Conservation (phyloP, 2,329 filamentous ascomycete genomes). For the Colletotrichum shisoi region DNA sequence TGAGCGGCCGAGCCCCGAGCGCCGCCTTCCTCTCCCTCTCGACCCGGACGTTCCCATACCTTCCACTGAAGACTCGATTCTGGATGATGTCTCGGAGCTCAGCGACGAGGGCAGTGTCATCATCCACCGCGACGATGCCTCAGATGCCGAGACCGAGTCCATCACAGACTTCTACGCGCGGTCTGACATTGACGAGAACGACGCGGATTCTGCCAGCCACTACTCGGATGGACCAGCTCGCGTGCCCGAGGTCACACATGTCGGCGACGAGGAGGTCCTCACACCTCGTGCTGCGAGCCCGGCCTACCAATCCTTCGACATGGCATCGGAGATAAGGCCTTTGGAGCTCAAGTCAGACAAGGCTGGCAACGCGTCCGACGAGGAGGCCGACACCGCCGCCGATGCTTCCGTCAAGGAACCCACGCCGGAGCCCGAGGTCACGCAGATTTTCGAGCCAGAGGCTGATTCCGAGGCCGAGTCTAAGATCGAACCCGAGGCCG, state of each 20-base stretch:
- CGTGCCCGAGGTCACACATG: slow-evolving; percentile 31
- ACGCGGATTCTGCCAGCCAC: slow-evolving; percentile 64
- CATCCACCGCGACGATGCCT: slow-evolving; percentile 72
- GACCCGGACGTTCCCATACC: slow-evolving; percentile 92
- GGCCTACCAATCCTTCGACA: slow-evolving; percentile 38
- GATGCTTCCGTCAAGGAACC: slow-evolving; percentile 14
- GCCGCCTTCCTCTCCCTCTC: slow-evolving; percentile 64
- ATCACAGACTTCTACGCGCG: slow-evolving; percentile 72
- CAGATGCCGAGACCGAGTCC: slow-evolving; percentile 69
- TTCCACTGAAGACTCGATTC: slow-evolving; percentile 76
- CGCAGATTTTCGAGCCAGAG: slow-evolving; percentile 16
- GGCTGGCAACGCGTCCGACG: slow-evolving; percentile 40
- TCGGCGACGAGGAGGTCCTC: slow-evolving; percentile 55
- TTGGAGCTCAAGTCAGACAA: slow-evolving; percentile 37
- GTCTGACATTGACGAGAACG: slow-evolving; percentile 58
- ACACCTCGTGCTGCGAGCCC: slow-evolving; percentile 61
- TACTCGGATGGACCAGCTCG: slow-evolving; percentile 56
- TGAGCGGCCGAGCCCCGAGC: slow-evolving; percentile 54
- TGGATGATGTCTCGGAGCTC: slow-evolving; percentile 50
- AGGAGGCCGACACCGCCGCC: slow-evolving; percentile 41
- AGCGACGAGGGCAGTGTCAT: slow-evolving; percentile 66
- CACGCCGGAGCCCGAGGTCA: slow-evolving; percentile 19
- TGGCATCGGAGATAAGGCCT: slow-evolving; percentile 34
- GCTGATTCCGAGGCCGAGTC: slow-evolving; percentile 3
- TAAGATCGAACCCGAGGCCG: not conserved